phyloP scores from a whole-genome alignment of 1,139 yeast species.

The Maudiozyma humilis region DNA sequence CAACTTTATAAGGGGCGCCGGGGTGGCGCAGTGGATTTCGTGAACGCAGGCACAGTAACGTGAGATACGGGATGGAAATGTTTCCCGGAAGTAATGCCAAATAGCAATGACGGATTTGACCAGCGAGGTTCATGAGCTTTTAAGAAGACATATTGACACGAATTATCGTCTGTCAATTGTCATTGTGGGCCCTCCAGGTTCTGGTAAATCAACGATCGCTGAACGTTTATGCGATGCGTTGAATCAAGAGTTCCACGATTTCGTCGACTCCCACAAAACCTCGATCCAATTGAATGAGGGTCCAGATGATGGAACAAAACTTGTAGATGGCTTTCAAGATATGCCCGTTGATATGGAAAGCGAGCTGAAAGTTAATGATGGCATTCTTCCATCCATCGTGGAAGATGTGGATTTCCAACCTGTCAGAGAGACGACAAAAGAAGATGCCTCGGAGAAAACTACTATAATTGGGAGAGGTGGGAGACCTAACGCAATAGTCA shows the following conservation, averaged over 20 bases:
- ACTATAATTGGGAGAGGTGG: constrained; percentile 33
- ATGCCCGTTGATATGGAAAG: constrained; percentile 11
- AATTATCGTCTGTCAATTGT: constrained; percentile 45
- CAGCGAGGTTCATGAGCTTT: constrained; percentile 14
- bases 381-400: constrained; percentile 41
- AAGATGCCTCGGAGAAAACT: constrained; percentile 7
- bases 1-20: too few species aligned
- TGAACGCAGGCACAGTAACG: too few species aligned
- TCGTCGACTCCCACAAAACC: background rate
- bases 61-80: too few species aligned
- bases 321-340: constrained; percentile 9
- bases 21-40: too few species aligned
- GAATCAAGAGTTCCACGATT: constrained; percentile 24
- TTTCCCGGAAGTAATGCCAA: too few species aligned
- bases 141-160: constrained; percentile 15
- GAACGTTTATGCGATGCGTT: constrained; percentile 36
- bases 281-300: background rate
- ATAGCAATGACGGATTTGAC: background rate
- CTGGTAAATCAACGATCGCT: constrained; percentile 72
- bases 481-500: constrained; percentile 19
- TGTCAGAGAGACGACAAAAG: constrained; percentile 13
- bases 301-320: background rate
- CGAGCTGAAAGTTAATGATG: constrained; percentile 28
- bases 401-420: constrained; percentile 38
- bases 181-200: constrained; percentile 72